Conservation (phyloP, 306 rosid species). For the Vigna nakashimae region DNA sequence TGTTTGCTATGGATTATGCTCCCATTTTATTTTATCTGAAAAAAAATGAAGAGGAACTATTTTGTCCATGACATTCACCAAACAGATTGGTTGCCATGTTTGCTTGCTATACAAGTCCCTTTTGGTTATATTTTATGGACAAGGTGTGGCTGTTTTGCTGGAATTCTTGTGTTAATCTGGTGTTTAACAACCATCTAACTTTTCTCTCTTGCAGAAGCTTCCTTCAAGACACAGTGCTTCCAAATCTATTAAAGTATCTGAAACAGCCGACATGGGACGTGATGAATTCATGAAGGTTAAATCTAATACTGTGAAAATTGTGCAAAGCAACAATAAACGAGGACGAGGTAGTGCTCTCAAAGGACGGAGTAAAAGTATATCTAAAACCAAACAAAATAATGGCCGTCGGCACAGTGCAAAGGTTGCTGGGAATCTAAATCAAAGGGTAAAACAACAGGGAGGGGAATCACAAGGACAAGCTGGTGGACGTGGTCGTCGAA, state of each 20-base stretch:
- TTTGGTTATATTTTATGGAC: not conserved
- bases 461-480: slow-evolving; percentile 62
- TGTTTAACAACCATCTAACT: slow-evolving; percentile 28
- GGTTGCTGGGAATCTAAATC: slow-evolving; percentile 50
- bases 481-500: slow-evolving; percentile 85
- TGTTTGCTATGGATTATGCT: not conserved
- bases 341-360: slow-evolving; percentile 67
- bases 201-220: slow-evolving; percentile 64
- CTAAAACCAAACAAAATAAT: slow-evolving; percentile 52
- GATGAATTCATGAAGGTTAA: slow-evolving; percentile 55
- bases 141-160: slow-evolving; percentile 6
- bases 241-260: slow-evolving; percentile 58
- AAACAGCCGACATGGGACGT: slow-evolving; percentile 51
- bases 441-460: slow-evolving; percentile 62
- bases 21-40: slow-evolving; percentile 4
- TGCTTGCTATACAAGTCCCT: not conserved
- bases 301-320: slow-evolving; percentile 54
- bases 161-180: slow-evolving; percentile 9
- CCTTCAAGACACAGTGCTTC: slow-evolving; percentile 61
- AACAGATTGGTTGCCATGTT: slow-evolving; percentile 20
- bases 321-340: slow-evolving; percentile 61
- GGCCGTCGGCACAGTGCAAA: slow-evolving; percentile 49
- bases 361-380: slow-evolving; percentile 64
- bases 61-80: not conserved
- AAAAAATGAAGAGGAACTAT: not conserved